A percentile compares a stretch with the other conserved stretches of the same genome.
Conservation (phyloP, 345 rosid genomes). For the Euphorbia peplus region DNA sequence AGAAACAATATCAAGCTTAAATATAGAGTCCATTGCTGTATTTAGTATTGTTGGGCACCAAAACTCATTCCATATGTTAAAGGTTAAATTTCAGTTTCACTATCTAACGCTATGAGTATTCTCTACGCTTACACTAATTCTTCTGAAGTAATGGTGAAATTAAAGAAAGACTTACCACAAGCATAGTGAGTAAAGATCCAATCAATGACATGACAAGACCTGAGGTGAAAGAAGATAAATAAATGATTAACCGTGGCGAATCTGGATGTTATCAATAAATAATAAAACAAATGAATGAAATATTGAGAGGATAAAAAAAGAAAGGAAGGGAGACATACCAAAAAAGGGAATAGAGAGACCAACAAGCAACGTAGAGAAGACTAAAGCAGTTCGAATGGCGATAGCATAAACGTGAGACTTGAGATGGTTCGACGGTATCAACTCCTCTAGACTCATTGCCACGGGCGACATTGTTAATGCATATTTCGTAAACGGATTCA, state of each 20-base stretch:
- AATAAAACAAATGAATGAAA: neutral
- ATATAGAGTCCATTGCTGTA: no score
- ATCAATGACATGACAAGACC: conserved; percentile 84
- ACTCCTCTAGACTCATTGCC: conserved; percentile 90
- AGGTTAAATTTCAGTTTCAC: no score
- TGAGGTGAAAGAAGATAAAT: conserved; percentile 23
- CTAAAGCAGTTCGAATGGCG: conserved; percentile 67
- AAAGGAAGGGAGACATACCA: conserved; percentile 38
- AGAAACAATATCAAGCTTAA: no score
- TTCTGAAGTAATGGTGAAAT: neutral
- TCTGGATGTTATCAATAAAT: no score
- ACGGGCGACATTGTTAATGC: conserved; percentile 92
- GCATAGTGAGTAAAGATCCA: conserved; percentile 89
- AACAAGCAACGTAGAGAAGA: conserved; percentile 71
- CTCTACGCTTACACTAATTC: no score
- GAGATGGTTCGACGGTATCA: conserved; percentile 58
- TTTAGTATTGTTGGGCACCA: no score
- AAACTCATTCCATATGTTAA: no score
- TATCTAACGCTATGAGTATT: no score
- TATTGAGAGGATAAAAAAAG: neutral
- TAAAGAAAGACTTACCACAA: conserved; percentile 55
- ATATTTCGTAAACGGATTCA: conserved; percentile 94
- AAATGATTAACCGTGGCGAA: no score
- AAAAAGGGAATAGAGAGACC: conserved; percentile 85
- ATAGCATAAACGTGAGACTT: conserved; percentile 60